Evolutionary conservation across 495 filamentous ascomycete species (phyloP).

Genomic region (Neurospora pannonica): DNA sequence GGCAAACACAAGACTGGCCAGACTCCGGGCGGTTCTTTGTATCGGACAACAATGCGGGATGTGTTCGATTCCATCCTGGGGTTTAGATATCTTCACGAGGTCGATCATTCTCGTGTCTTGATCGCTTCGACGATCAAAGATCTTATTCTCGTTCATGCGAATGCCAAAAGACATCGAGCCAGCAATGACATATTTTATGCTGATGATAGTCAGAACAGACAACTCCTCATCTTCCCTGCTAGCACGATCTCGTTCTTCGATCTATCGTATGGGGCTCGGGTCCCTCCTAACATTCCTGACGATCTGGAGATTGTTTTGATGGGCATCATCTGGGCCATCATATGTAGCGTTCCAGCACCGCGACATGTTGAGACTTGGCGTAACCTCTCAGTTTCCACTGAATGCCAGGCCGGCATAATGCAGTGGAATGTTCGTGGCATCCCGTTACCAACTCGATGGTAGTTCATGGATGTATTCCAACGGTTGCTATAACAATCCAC

Average conservation of each 20-base stretch:
- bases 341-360: not conserved
- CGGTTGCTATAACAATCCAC: not conserved
- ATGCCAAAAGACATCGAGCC: not conserved
- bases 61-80: not conserved
- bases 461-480: not conserved
- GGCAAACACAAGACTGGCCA: not conserved
- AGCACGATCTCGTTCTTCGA: not conserved
- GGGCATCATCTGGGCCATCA: not conserved
- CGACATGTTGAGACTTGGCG: not conserved
- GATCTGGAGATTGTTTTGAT: not conserved
- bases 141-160: not conserved
- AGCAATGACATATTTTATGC: not conserved
- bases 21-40: not conserved
- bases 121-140: not conserved
- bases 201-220: not conserved
- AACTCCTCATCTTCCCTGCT: not conserved
- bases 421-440: not conserved
- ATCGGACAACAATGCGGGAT: not conserved
- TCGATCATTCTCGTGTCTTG: not conserved
- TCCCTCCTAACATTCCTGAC: not conserved
- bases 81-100: not conserved
- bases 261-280: not conserved
- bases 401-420: not conserved
- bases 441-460: not conserved
- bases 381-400: not conserved